phyloP scores from a whole-genome alignment of 352 stramenopile species.

The Phytophthora multivora region DNA sequence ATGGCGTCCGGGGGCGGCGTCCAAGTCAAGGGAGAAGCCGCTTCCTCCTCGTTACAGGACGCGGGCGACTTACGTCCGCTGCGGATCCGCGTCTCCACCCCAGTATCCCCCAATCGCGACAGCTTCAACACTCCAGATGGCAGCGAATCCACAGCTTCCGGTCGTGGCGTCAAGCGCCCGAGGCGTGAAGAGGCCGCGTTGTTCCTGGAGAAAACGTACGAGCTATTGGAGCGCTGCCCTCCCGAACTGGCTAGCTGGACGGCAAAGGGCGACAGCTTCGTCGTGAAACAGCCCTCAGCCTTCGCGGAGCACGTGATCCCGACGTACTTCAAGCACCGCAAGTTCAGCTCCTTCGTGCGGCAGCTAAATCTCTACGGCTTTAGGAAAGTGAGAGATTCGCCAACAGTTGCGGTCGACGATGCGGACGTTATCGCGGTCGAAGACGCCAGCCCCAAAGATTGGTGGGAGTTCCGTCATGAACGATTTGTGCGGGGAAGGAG shows the following conservation, averaged over 20 bases:
- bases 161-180: conserved; percentile 35
- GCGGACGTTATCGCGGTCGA: conserved; percentile 13
- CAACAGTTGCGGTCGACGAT: neutral
- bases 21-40: conserved; percentile 12
- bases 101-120: conserved; percentile 35
- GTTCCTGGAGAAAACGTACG: conserved; percentile 92
- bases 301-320: conserved; percentile 91
- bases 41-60: neutral
- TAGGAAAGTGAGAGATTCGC: conserved; percentile 65
- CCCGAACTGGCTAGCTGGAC: conserved; percentile 81
- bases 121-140: conserved; percentile 15
- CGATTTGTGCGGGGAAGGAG: conserved; percentile 75
- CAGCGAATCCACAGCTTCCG: neutral
- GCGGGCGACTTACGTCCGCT: conserved; percentile 25
- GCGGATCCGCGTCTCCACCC: conserved; percentile 39
- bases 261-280: conserved; percentile 77
- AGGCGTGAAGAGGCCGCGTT: conserved; percentile 56
- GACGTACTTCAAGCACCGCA: conserved; percentile 93
- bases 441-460: conserved; percentile 63
- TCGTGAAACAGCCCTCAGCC: conserved; percentile 86
- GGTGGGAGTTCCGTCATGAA: conserved; percentile 89
- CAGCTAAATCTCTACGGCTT: conserved; percentile 94
- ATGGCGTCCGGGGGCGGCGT: conserved; percentile 27
- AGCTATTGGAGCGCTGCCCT: conserved; percentile 87
- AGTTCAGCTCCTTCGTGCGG: conserved; percentile 93